Evolutionary conservation across 1,139 yeast genomes (phyloP), one percentile per base, ranked within the genome.

Genomic region (Hanseniaspora uvarum): DNA sequence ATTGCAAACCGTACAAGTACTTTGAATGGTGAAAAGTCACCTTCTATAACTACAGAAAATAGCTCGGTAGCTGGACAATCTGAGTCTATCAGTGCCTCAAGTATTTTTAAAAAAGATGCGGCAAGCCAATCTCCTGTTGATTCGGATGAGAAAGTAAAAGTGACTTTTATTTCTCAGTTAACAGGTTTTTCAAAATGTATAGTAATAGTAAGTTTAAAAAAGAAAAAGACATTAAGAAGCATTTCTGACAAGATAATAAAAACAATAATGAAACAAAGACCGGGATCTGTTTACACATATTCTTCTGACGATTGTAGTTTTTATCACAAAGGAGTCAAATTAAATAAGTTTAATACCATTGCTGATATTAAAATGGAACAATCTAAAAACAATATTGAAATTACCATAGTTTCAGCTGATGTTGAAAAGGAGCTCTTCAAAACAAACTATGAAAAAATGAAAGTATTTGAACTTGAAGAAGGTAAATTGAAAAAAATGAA

Each of bases 171-270:
- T 40, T 41, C 47, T 2, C 41, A 41, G n/a, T 14, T 49, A 26
- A 41, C 53, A 10, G 47, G 47, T 1, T 33, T 34, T 14, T 30
- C 36, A 14, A 41, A 49, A 5, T 49, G 53, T 28, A 26, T 41
- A n/a, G 36, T 49, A 4, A 45, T 49, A 5, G 45, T 49, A 23
- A 44, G 38, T 24, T 16, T 49, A 6, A 49, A 49, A 26, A 16
- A 26, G 33, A 49, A 36, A 16, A 49, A 49, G 21, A 34, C 53
- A 1, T 26, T 49, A 16, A 49, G 44, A 28, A 49, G 47, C 18
- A 49, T 49, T n/a, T 11, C 38, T 4, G 41, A 38, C 30, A 49
- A 41, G 34, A 44, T 33, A 8, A 38, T 49, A 4, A 8, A 24
- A 7, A 44, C 53, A 8, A 34, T 49, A 6, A 8, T 49, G 11